A percentile compares a stretch with the other conserved stretches of the same genome.
phyloP scores from a whole-genome alignment of 805 yeast species.

The Ogataea trehaloabstinens region DNA sequence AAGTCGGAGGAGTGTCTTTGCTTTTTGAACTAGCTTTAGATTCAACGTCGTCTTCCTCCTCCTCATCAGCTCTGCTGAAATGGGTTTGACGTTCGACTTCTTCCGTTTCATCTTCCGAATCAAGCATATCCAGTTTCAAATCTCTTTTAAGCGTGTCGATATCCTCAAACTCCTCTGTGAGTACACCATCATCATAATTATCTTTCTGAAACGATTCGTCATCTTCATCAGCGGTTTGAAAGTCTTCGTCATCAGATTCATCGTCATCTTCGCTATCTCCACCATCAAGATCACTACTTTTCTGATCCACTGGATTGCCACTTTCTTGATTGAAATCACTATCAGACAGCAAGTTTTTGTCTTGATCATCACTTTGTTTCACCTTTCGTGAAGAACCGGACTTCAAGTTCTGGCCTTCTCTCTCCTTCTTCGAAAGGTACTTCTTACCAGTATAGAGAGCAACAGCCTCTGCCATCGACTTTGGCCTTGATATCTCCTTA shows the following conservation, averaged over 20 bases:
- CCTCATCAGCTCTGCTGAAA: not conserved
- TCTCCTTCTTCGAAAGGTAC: constrained; percentile 48
- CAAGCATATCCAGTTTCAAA: constrained; percentile 28
- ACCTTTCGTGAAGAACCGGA: not conserved
- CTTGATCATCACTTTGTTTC: not conserved
- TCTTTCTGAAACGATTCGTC: constrained; percentile 8
- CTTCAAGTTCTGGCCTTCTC: constrained; percentile 27
- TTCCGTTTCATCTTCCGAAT: constrained; percentile 26
- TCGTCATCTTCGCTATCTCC: constrained; percentile 13
- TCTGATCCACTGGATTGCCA: not conserved
- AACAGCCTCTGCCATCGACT: constrained; percentile 57
- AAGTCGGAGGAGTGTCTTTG: constrained; percentile 33
- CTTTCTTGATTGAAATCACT: constrained; percentile 7
- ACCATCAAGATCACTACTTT: not conserved
- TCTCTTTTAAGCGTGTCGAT: constrained; percentile 25
- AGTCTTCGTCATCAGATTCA: constrained; percentile 29
- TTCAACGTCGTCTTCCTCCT: constrained; percentile 25
- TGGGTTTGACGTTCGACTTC: not conserved
- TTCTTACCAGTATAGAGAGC: constrained; percentile 56
- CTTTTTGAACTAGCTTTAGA: constrained; percentile 13
- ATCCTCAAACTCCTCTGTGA: constrained; percentile 17
- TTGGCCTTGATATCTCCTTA: constrained; percentile 32
- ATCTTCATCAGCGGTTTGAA: constrained; percentile 30
- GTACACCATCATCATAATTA: constrained; percentile 5
- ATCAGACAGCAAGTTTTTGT: constrained; percentile 8